A percentile compares a stretch with the other conserved stretches of the same genome.
phyloP scores from a whole-genome alignment of 2,329 filamentous ascomycete genomes.

The Alternaria burnsii region DNA sequence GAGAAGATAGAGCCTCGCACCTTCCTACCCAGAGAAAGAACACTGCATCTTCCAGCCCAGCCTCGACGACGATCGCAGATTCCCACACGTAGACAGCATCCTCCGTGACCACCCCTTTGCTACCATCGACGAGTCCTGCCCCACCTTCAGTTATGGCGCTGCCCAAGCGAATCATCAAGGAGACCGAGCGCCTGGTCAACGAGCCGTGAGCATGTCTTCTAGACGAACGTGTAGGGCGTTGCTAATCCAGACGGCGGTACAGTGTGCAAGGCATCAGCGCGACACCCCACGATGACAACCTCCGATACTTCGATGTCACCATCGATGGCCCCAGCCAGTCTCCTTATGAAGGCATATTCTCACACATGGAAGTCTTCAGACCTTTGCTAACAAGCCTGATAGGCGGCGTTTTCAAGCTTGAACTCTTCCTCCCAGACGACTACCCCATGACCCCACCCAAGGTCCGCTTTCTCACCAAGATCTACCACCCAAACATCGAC shows the following conservation, averaged over 20 bases:
- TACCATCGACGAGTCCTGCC: constrained; percentile 7
- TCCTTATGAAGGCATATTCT: constrained; percentile 85
- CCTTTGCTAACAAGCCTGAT: constrained; percentile 22
- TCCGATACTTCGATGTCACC: constrained; percentile 97
- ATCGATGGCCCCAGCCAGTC: constrained; percentile 93
- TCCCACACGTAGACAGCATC: neutral
- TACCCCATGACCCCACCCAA: constrained; percentile 99
- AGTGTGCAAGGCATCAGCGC: constrained; percentile 97
- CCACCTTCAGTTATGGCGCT: constrained; percentile 64
- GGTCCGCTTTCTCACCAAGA: constrained; percentile 98
- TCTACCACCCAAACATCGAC: constrained; percentile 99
- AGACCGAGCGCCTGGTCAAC: constrained; percentile 95
- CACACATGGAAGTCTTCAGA: neutral
- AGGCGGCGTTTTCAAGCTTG: constrained; percentile 92
- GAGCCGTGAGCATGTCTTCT: constrained; percentile 76
- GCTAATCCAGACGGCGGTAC: constrained; percentile 21
- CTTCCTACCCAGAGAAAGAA: constrained; percentile 5
- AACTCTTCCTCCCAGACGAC: constrained; percentile 97
- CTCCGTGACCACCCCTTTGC: constrained; percentile 3
- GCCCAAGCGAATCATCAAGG: constrained; percentile 97
- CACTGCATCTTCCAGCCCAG: neutral
- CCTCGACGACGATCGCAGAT: neutral
- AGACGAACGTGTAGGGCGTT: neutral
- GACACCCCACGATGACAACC: constrained; percentile 94
- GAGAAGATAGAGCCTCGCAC: constrained; percentile 7